Base-by-base conservation (phyloP, 2,329 filamentous ascomycete genomes). In the Aspergillus brunneoviolaceus region DNA sequence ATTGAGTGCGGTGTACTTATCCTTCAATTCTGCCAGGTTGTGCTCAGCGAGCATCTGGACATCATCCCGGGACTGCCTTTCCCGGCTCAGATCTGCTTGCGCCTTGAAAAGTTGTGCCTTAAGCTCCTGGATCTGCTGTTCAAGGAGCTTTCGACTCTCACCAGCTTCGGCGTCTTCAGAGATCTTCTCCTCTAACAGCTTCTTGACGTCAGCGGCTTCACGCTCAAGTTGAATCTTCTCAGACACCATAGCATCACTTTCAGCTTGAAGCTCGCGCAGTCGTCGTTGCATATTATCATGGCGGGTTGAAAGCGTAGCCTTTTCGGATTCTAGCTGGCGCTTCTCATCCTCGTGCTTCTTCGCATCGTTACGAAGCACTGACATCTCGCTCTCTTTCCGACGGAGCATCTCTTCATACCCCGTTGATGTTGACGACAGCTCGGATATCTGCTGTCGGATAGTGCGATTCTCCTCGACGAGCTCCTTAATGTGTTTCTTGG, bases 371-470 rank as follows among this genome's bases (percentile, higher is more conserved):
- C 92, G 91, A 35, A 98, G 83, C 50, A 98, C 84, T 0, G 89
- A 85, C 21, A 99, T 81, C 72, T 99, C 96, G 74, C 93, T 96
- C 72, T 99, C 95, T 74, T 98, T 99, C 60, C 90, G 89, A 25
- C 92, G 86, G 25, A 99, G 89, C 49, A 98, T 85, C 69, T 98
- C 94, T 76, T 99, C 95, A 66, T 96, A 98, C 71, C 93, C 92
- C 0, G 92, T 96, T 0, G 94, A 96, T 0, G 94, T 97, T 52
- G 91, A 88, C 0, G 95, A 95, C 19, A 99, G 81, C 66, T 96
- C 88, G 0, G 90, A 85, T 56, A 99, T 87, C 69, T 97, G 92
- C 68, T 92, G 86, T 57, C 96, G 89, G 51, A 96, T 86, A 49
- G 90, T 87, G 12, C 87, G 85, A 67, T 96, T 96, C 71, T 99